Percentiles rank a stretch among this genome's conserved stretches.
Evolutionary conservation across 352 stramenopile species (phyloP).

Genomic region (Pythium folliculosum): DNA sequence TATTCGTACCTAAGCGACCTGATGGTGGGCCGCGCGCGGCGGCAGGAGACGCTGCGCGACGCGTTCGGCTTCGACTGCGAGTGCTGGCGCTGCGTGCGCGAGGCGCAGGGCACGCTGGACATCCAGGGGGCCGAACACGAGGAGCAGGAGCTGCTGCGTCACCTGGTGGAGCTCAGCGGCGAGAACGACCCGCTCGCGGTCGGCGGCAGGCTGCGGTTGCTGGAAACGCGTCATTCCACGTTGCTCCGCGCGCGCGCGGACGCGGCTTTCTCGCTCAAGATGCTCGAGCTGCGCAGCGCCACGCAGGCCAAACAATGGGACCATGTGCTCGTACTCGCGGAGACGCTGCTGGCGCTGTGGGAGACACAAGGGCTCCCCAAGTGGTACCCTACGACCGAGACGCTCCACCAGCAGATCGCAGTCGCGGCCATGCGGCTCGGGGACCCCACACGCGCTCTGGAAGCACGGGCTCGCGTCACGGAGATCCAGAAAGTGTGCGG

Average conservation of each 20-base stretch:
- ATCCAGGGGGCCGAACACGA: background rate
- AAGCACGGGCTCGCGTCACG: background rate
- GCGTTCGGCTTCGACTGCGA: constrained; percentile 59
- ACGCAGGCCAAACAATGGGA: constrained; percentile 30
- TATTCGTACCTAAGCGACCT: constrained; percentile 62
- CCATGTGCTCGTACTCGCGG: constrained; percentile 32
- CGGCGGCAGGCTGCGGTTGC: constrained; percentile 16
- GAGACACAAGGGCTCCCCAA: constrained; percentile 29
- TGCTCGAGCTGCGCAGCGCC: constrained; percentile 44
- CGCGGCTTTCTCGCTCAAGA: constrained; percentile 43
- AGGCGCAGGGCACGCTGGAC: background rate
- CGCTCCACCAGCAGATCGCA: constrained; percentile 50
- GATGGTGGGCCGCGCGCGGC: constrained; percentile 34
- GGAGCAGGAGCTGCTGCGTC: constrained; percentile 15
- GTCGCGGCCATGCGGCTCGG: constrained; percentile 40
- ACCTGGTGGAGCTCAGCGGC: constrained; percentile 39
- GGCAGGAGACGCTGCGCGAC: constrained; percentile 36
- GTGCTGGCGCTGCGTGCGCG: constrained; percentile 41
- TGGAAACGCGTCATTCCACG: constrained; percentile 1
- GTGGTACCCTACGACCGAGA: constrained; percentile 48
- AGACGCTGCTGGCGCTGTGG: constrained; percentile 44
- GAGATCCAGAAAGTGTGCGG: constrained; percentile 25
- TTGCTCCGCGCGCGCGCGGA: constrained; percentile 36
- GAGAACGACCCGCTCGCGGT: constrained; percentile 18
- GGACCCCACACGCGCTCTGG: constrained; percentile 3